Percentiles rank a stretch among this genome's conserved stretches.
Conservation (phyloP, 768 basidiomycete genomes). For the Boletus speciosus region DNA sequence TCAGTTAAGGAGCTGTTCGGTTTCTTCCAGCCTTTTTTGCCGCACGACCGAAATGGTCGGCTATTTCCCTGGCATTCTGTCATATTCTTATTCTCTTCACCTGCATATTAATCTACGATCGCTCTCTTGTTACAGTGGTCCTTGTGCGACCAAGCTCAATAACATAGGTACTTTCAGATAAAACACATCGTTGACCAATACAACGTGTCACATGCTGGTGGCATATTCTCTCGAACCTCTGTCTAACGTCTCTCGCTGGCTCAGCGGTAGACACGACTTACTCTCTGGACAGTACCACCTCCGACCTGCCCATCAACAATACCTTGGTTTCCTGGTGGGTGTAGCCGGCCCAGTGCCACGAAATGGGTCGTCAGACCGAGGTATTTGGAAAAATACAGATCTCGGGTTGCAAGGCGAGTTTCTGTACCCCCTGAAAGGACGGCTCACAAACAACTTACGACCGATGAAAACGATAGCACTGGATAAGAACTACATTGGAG, state of each 20-base stretch:
- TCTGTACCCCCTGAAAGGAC: neutral
- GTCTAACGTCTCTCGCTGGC: conserved; percentile 8
- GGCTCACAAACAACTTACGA: no score
- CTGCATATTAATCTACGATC: conserved; percentile 2
- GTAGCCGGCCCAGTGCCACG: conserved; percentile 11
- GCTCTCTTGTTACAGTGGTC: neutral
- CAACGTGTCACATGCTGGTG: neutral
- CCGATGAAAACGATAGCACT: neutral
- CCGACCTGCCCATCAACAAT: conserved; percentile 21
- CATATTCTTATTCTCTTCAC: conserved; percentile 9
- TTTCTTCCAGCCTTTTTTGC: conserved; percentile 1
- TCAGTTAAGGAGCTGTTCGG: conserved; percentile 11
- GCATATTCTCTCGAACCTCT: neutral
- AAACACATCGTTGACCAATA: neutral
- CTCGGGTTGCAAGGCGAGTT: neutral
- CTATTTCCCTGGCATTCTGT: neutral
- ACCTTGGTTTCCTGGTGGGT: conserved; percentile 11
- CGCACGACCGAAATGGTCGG: neutral
- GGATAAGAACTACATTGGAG: neutral
- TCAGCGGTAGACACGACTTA: neutral
- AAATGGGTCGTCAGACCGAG: neutral
- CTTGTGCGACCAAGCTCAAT: neutral
- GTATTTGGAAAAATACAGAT: no score
- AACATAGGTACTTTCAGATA: neutral
- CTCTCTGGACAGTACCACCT: neutral